These are phyloP conservation scores for Tolypocladium tundrense DNA, from an alignment of 2,329 filamentous ascomycete species.

Conservation along the genomic window DNA sequence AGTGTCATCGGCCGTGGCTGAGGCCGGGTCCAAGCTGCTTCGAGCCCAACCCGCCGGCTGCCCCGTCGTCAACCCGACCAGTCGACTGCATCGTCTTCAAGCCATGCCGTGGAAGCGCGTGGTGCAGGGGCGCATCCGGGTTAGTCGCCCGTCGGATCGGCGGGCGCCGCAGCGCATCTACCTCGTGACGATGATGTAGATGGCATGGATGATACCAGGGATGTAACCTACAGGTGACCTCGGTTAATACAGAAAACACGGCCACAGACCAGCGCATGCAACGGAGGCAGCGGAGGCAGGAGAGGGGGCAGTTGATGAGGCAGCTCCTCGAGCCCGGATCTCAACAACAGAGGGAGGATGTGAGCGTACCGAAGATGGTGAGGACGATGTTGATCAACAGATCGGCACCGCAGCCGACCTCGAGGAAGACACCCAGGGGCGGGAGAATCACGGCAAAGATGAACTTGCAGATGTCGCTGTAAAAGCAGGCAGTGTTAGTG, in stretches of 20 bases:
- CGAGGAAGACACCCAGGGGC: conserved; percentile 86
- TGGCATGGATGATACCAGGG: conserved; percentile 81
- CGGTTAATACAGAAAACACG: conserved; percentile 3
- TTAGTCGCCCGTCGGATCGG: background rate
- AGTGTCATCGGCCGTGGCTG: background rate
- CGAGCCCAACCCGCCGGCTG: background rate
- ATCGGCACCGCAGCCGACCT: conserved; percentile 80
- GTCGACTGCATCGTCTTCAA: background rate
- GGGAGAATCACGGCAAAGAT: conserved; percentile 84
- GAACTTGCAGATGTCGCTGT: conserved; percentile 53
- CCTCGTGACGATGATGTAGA: conserved; percentile 63
- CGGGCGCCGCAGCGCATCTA: background rate
- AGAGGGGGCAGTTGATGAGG: background rate
- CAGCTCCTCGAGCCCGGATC: background rate
- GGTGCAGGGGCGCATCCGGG: background rate
- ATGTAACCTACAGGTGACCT: conserved; percentile 38
- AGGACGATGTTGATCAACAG: conserved; percentile 88
- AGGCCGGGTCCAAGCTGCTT: background rate
- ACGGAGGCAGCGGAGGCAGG: background rate
- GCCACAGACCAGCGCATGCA: background rate
- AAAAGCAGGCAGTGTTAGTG: conserved; percentile 4
- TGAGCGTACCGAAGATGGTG: conserved; percentile 54
- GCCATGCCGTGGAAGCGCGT: background rate
- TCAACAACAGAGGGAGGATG: background rate
- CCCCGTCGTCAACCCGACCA: background rate